These are phyloP conservation scores for Globisporangium parvum DNA, from an alignment of 352 stramenopile species.

Conservation along the genomic window DNA sequence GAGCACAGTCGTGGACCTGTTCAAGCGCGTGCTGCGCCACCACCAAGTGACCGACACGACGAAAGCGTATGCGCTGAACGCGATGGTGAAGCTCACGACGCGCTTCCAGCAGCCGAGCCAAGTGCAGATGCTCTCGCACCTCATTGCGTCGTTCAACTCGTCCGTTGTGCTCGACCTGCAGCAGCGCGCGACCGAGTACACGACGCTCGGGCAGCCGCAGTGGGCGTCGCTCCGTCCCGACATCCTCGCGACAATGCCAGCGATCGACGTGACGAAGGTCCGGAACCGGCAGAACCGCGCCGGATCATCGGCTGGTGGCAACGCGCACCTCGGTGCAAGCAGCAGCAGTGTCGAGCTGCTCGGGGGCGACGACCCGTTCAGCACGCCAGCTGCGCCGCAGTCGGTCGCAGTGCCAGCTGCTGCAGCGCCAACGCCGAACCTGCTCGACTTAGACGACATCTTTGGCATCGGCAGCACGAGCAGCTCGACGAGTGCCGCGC, in stretches of 20 bases:
- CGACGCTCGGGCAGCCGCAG: conserved; percentile 75
- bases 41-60: conserved; percentile 80
- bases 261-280: conserved; percentile 88
- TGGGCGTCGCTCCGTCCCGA: conserved; percentile 76
- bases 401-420: conserved; percentile 9
- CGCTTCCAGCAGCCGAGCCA: conserved; percentile 76
- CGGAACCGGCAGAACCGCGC: conserved; percentile 56
- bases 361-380: conserved; percentile 52
- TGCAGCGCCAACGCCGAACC: conserved; percentile 34
- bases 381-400: conserved; percentile 2
- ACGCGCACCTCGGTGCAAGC: background rate
- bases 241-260: conserved; percentile 91
- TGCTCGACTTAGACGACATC: conserved; percentile 96
- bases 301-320: conserved; percentile 24
- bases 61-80: conserved; percentile 80
- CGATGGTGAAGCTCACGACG: conserved; percentile 94
- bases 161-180: conserved; percentile 96
- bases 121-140: conserved; percentile 64
- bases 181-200: conserved; percentile 95
- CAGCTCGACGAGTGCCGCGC: conserved; percentile 9
- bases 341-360: conserved; percentile 35
- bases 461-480: conserved; percentile 72
- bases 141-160: conserved; percentile 89
- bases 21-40: conserved; percentile 75
- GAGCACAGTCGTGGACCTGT: conserved; percentile 56